Evolutionary conservation across 1,284 basidiomycete species (phyloP), one percentile per base, ranked within the genome.

Genomic region (Apiotrichum montevideense): DNA sequence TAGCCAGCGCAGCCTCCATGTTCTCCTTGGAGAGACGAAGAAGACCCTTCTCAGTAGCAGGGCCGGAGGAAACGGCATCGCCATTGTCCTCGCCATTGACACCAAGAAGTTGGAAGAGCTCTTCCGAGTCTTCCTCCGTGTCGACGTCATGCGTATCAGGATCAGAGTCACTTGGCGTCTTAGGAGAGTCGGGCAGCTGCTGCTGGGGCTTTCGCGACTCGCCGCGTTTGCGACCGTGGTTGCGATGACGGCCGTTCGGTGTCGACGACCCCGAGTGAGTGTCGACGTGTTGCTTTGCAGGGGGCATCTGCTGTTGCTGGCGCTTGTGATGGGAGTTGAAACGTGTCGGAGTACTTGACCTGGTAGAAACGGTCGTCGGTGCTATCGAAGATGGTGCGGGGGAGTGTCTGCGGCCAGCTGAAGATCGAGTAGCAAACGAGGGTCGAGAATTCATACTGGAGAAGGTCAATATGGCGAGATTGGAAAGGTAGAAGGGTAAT

Each of bases 31-130:
- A 50, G 8, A 61, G 46, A 8, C 53, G 53, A 4, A 61, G n/a
- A 4, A 61, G 39, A 15, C 59, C 59, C n/a, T 53, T 55, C n/a
- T 52, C 35, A 21, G 21, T n/a, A 9, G 42, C 37, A 29, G 46
- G 13, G 43, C 43, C 29, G 45, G 35, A 34, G 35, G 52, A 35
- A 35, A 37, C 34, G 8, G 33, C 46, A 34, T 29, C 29, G 41
- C 46, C 35, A 37, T 14, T 41, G 45, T 33, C 49, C 48, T 35
- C 49, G 45, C 43, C 45, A 47, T 39, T 55, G 15, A 71, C 63
- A 6, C 70, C 70, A 6, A 72, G 63, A 10, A 72, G 55, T 48
- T 72, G 64, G 35, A 72, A 65, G 35, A 72, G 54, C 29, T 63
- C 63, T n/a, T 66, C 64, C 21, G 66, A 63, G 33, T 70, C 65